phyloP scores from a whole-genome alignment of 208 protist species.

The Trypanosoma vivax region DNA sequence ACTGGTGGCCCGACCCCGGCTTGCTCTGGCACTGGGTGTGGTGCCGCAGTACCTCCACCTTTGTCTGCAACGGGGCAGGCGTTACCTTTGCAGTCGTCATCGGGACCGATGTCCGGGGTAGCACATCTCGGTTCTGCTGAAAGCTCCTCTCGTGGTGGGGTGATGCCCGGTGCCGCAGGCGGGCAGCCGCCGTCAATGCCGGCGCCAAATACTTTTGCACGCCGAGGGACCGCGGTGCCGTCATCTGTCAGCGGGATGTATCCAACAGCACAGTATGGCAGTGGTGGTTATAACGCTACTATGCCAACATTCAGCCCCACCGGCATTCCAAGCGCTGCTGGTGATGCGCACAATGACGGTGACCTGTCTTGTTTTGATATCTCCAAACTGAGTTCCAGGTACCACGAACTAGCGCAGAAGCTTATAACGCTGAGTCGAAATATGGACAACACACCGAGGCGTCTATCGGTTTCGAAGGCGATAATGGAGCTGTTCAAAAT shows the following conservation, averaged over 20 bases:
- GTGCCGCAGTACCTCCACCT: too few species aligned
- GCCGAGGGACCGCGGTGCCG: background rate
- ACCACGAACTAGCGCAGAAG: conserved; percentile 18
- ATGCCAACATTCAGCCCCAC: background rate
- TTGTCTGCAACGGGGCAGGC: too few species aligned
- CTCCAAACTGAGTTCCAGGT: conserved; percentile 4
- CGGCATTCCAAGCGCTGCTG: background rate
- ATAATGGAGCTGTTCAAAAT: conserved; percentile 47
- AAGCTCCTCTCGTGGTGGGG: too few species aligned
- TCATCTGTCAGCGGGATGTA: background rate
- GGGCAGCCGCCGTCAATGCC: background rate
- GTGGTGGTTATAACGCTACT: background rate
- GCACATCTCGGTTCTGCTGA: too few species aligned
- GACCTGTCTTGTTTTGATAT: conserved; percentile 17
- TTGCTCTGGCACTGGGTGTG: too few species aligned
- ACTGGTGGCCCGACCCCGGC: too few species aligned
- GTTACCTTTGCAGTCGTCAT: too few species aligned
- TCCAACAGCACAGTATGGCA: conserved; percentile 3
- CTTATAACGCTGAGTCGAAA: conserved; percentile 24
- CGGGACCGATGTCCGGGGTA: too few species aligned
- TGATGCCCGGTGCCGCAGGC: too few species aligned
- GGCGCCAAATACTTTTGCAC: background rate
- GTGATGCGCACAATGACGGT: conserved; percentile 4
- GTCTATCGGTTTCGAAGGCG: conserved; percentile 37
- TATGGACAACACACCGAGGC: conserved; percentile 33